Base-by-base conservation (phyloP, 2,329 filamentous ascomycete genomes). In the Xylaria digitata region DNA sequence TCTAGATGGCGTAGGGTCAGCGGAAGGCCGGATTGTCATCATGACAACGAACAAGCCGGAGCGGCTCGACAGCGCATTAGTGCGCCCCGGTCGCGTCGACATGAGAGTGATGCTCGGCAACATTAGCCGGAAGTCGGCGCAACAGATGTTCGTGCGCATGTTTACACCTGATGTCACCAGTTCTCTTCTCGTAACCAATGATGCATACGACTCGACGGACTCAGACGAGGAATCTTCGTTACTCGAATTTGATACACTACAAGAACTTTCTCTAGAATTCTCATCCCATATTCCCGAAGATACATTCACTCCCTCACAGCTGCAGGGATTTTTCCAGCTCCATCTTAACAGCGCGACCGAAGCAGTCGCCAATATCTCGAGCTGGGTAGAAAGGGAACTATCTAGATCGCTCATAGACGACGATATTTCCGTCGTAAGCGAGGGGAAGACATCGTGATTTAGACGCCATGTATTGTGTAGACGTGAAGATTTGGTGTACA, bases 31-130 rank as follows among this genome's bases (percentile, higher is more conserved):
- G 15, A 86, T 91, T 15, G 81, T 90, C 11, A 86, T 90, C 74
- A 90, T 90, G 87, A 90, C 88, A 0, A 90, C 88, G 17, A 91
- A 90, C 71, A 84, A 86, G 63, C 83, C 84, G 0, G 86, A 89
- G 65, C 83, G 84, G 53, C 82, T 90, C 0, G 88, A 90, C 70
- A 77, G 79, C 3, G 88, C 87, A 0, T 80, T 90, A 1, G 82
- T 89, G 19, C 82, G 88, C 0, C 87, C 89, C 0, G 89, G 88
- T 0, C 80, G 88, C 3, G 85, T 90, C 1, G 88, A 91, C 67
- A 81, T 89, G 77, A 84, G 84, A 64, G 82, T 90, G 30, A 77
- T 77, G 64, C 78, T 81, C 21, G 76, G 78, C 0, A 75, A 79
- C 34, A 79, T 79, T 63, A 79, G 75, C 50, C 76, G 66, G 23